Conservation (phyloP, 1,139 yeast species). For the Debaryomyces singareniensis region DNA sequence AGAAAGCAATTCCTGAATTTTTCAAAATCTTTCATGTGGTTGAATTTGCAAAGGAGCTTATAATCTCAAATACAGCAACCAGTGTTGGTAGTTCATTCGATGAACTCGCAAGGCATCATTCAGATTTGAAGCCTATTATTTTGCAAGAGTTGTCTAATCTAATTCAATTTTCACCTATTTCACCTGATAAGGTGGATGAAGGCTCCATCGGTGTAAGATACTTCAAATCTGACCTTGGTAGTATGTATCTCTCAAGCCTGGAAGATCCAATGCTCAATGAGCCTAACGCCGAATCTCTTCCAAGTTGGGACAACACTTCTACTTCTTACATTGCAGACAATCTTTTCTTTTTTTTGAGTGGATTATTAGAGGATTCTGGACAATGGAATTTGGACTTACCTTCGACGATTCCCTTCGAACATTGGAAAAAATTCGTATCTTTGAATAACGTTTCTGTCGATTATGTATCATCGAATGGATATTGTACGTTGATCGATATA, state of each 20-base stretch:
- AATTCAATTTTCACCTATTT: constrained; percentile 39
- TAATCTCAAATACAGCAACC: constrained; percentile 39
- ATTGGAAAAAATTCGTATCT: constrained; percentile 39
- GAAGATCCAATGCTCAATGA: constrained; percentile 36
- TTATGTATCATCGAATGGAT: constrained; percentile 48
- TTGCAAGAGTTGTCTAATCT: constrained; percentile 43
- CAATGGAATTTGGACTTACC: constrained; percentile 44
- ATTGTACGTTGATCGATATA: constrained; percentile 48
- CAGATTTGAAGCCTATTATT: constrained; percentile 59
- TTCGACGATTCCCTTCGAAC: constrained; percentile 31
- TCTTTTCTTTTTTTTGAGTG: constrained; percentile 39
- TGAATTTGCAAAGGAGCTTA: constrained; percentile 41
- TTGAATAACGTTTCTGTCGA: constrained; percentile 56
- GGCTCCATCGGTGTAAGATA: constrained; percentile 35
- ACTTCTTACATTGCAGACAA: constrained; percentile 43
- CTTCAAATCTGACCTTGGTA: constrained; percentile 36
- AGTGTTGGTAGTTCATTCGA: constrained; percentile 68
- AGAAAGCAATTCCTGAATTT: constrained; percentile 39
- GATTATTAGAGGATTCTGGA: constrained; percentile 40
- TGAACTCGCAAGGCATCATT: constrained; percentile 79
- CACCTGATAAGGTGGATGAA: constrained; percentile 16
- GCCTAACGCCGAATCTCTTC: constrained; percentile 30
- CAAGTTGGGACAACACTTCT: constrained; percentile 48
- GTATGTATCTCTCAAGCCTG: constrained; percentile 32
- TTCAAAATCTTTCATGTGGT: constrained; percentile 47